Evolutionary conservation across 176 grass and related monocot genomes (phyloP), one percentile per base, ranked within the genome.

Genomic region (Cenchrus fungigraminus): DNA sequence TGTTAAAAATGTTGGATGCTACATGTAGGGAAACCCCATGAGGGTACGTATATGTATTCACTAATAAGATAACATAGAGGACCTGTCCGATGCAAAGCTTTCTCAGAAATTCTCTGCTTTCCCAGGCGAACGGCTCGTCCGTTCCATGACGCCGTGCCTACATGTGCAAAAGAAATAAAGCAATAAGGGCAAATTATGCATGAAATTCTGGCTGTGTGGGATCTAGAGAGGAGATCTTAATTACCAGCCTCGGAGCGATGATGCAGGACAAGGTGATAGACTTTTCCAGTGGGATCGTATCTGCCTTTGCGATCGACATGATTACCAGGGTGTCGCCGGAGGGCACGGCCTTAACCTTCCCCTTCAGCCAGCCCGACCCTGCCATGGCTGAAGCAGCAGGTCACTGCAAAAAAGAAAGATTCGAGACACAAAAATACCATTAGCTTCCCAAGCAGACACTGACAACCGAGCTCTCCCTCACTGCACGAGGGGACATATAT

Each of bases 51-150:
- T 52, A 22, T 69, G 19, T 49, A 57, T 53, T 8, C 10, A 57
- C 29, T 73, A 79, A 12, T 20, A 25, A 82, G 16, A 86, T 57
- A 46, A 46, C 45, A 46, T 46, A 46, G 9, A 1, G 52, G 20
- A 98, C 96, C 93, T 98, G 86, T 85, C 96, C 96, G 25, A 98
- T 68, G 76, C 95, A 98, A 4, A 87, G 86, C 28, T 93, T 92
- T 71, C 96, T 98, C 19, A 95, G 40, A 49, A 82, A 95, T n/a
- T 98, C 96, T 51, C 87, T 95, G 71, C 96, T 98, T 20, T 93
- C 89, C 96, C 96, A 98, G 55, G 96, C 96, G 89, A 98, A 98
- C 20, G 96, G 91, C 64, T 98, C 96, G 22, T 98, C 91, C 34
- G 85, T 65, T 77, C 93, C 93, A 51, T 78, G 79, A 19, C 96